Base-by-base conservation (phyloP, 2,329 filamentous ascomycete genomes). In the Alternaria arborescens region DNA sequence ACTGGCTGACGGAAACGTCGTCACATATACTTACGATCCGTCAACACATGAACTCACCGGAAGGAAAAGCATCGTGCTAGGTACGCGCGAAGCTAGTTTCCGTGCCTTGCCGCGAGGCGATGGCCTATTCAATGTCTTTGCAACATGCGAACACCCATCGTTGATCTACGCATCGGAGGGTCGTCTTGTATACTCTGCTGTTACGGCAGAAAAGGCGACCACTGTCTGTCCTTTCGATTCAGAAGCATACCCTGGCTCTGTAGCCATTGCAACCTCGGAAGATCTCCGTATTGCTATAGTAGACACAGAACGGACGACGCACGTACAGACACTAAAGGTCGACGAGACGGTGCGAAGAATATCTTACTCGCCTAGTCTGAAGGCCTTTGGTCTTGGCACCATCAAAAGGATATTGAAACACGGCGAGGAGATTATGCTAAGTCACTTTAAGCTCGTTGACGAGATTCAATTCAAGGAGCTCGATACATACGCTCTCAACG, bases 101-200 rank as follows among this genome's bases (percentile, higher is more conserved):
- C 91, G 94, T 60, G 84, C 91, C 22, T 81, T 99, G 2, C 92
- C 93, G 0, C 86, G 89, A 52, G 83, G 83, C 1, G 82, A 89
- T 53, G 83, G 78, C 0, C 81, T 92, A 0, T 91, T 86, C 74
- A 96, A 91, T 69, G 89, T 99, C 0, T 97, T 99, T 75, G 93
- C 93, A 0, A 97, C 93, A 0, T 97, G 93, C 58, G 95, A 99
- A 71, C 93, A 97, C 73, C 92, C 95, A 0, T 97, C 92, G 65
- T 80, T 99, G 55, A 97, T 99, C 50, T 97, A 99, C 74, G 91
- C 91, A 8, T 89, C 89, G 0, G 93, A 97, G 74, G 92, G 91
- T 1, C 87, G 94, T 22, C 90, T 97, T 41, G 88, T 97, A 1
- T 99, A 96, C 80, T 97, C 94, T 5, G 94, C 95, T 2, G 92